phyloP scores from a whole-genome alignment of 2,329 filamentous ascomycete species.

The Diplodia seriata region DNA sequence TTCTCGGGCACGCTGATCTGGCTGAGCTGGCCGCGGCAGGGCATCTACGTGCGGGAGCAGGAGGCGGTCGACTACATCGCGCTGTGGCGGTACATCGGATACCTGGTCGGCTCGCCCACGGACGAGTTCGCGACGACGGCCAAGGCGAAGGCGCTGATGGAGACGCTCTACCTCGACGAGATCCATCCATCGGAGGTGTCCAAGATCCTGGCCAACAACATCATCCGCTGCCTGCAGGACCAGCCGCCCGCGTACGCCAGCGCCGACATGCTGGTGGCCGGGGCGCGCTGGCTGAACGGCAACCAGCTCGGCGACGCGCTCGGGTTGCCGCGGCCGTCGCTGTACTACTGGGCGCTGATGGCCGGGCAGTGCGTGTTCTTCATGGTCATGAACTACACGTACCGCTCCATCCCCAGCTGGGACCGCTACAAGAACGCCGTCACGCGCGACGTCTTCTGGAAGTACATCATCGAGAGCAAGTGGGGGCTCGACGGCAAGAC shows the following conservation, averaged over 20 bases:
- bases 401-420: slow-evolving; percentile 57
- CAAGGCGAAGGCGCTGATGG: slow-evolving; percentile 68
- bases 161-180: slow-evolving; percentile 70
- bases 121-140: slow-evolving; percentile 63
- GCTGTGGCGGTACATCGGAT: slow-evolving; percentile 76
- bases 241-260: slow-evolving; percentile 71
- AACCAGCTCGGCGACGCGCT: slow-evolving; percentile 66
- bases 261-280: slow-evolving; percentile 70
- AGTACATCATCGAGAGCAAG: slow-evolving; percentile 68
- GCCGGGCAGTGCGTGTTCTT: slow-evolving; percentile 72
- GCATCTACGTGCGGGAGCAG: slow-evolving; percentile 66
- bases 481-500: slow-evolving; percentile 67
- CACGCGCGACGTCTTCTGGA: slow-evolving; percentile 62
- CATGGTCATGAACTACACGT: slow-evolving; percentile 60
- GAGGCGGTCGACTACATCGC: slow-evolving; percentile 75
- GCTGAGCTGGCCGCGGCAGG: slow-evolving; percentile 74
- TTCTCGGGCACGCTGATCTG: slow-evolving; percentile 74
- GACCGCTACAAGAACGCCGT: slow-evolving; percentile 61
- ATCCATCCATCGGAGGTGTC: slow-evolving; percentile 69
- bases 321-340: slow-evolving; percentile 62
- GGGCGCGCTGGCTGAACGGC: slow-evolving; percentile 74
- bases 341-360: slow-evolving; percentile 67
- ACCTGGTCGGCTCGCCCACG: slow-evolving; percentile 73
- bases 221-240: slow-evolving; percentile 71
- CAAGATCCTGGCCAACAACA: slow-evolving; percentile 73